phyloP scores from a whole-genome alignment of 495 filamentous ascomycete species.

The Margaritispora aquatica region DNA sequence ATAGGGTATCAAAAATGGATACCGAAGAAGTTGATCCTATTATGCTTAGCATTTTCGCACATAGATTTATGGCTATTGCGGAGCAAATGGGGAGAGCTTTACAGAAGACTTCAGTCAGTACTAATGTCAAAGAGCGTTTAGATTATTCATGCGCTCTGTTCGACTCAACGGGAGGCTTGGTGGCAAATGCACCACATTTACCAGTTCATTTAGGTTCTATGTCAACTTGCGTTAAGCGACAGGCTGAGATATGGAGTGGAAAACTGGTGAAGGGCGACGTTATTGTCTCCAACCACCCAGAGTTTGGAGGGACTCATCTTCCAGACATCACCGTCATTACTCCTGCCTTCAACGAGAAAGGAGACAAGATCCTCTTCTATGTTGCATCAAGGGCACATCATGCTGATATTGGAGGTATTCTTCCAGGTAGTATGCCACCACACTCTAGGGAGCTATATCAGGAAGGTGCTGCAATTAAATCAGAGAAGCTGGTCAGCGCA shows the following conservation, averaged over 20 bases:
- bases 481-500: slow-evolving; percentile 87
- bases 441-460: slow-evolving; percentile 90
- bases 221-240: slow-evolving; percentile 90
- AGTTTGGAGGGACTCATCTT: slow-evolving; percentile 74
- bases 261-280: slow-evolving; percentile 90
- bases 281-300: slow-evolving; percentile 91
- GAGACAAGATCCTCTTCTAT: slow-evolving; percentile 90
- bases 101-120: slow-evolving; percentile 95
- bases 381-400: slow-evolving; percentile 94
- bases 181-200: slow-evolving; percentile 92
- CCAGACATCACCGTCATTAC: slow-evolving; percentile 95
- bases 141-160: slow-evolving; percentile 98
- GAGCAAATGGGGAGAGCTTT: slow-evolving; percentile 96
- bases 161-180: slow-evolving; percentile 80
- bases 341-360: slow-evolving; percentile 72
- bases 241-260: slow-evolving; percentile 89
- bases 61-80: slow-evolving; percentile 98
- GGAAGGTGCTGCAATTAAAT: slow-evolving; percentile 90
- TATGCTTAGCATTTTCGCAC: slow-evolving; percentile 90
- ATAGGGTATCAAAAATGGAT: slow-evolving; percentile 21
- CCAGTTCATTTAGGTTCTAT: slow-evolving; percentile 90
- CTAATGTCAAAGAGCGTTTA: slow-evolving; percentile 95
- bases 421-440: slow-evolving; percentile 95
- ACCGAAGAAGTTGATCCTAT: slow-evolving; percentile 70
- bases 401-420: slow-evolving; percentile 93